These are phyloP conservation scores for Nitzschia inconspicua DNA, from an alignment of 108 stramenopile species.

Conservation along the genomic window DNA sequence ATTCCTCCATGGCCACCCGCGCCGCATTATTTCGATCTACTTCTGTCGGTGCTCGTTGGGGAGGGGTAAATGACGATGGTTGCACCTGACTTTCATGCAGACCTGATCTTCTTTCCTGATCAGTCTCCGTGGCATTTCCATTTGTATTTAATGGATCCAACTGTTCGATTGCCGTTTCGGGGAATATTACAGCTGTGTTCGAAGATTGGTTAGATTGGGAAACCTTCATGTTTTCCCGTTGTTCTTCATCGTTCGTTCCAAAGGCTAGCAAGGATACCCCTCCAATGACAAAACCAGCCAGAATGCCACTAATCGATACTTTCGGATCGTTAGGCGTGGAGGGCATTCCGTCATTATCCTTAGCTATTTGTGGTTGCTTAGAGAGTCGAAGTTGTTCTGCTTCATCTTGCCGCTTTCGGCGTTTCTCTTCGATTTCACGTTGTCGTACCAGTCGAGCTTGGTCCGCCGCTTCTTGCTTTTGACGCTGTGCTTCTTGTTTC, in stretches of 20 bases:
- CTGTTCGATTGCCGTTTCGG: not conserved
- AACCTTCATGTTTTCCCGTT: too few species aligned
- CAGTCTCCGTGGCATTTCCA: not conserved
- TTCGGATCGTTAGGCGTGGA: not conserved
- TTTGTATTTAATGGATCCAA: not conserved
- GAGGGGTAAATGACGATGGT: not conserved
- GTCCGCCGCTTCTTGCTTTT: not conserved
- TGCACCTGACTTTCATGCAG: not conserved
- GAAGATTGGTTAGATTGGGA: too few species aligned
- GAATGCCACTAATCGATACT: not conserved
- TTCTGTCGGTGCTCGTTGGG: not conserved
- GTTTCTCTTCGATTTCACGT: not conserved
- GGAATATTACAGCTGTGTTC: too few species aligned
- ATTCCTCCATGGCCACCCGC: constrained; percentile 56
- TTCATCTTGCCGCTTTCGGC: not conserved
- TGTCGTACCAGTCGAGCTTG: not conserved
- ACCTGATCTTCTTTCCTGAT: not conserved
- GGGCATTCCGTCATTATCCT: not conserved
- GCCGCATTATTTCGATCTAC: constrained; percentile 29
- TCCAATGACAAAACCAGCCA: too few species aligned
- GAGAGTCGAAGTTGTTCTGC: not conserved
- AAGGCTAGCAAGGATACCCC: too few species aligned
- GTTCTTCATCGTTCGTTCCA: too few species aligned
- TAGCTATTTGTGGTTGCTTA: not conserved
- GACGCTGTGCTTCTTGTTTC: not conserved